Percentiles rank a stretch among this genome's conserved stretches.
phyloP scores from a whole-genome alignment of 2,329 filamentous ascomycete genomes.

The Sordariomycetes sp. region DNA sequence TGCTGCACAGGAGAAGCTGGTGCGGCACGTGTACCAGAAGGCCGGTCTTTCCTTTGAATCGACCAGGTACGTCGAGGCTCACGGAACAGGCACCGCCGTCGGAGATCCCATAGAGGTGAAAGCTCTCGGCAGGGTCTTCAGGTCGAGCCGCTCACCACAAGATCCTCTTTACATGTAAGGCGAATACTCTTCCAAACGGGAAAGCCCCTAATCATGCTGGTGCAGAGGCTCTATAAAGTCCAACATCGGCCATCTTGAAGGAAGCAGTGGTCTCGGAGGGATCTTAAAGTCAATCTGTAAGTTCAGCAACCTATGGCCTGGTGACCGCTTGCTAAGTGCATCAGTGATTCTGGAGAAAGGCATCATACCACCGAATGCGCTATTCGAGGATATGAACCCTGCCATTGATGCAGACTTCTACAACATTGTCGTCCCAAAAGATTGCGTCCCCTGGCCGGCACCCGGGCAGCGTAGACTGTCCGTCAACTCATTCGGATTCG shows the following conservation, averaged over 20 bases:
- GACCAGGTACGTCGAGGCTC: constrained; percentile 19
- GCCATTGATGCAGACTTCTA: constrained; percentile 1
- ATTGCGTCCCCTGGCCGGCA: constrained; percentile 3
- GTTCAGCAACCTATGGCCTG: no score
- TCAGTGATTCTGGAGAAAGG: constrained; percentile 40
- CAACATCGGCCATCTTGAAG: constrained; percentile 11
- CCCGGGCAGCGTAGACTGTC: constrained; percentile 4
- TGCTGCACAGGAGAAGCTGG: constrained; percentile 27
- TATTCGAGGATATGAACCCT: constrained; percentile 19
- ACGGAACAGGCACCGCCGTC: constrained; percentile 18
- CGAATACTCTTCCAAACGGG: no score
- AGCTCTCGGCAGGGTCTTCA: no score
- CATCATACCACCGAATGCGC: constrained; percentile 37
- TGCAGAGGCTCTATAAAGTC: constrained; percentile 7
- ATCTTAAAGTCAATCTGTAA: constrained; percentile 6
- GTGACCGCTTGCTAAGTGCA: no score
- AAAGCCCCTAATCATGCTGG: no score
- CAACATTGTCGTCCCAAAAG: background rate
- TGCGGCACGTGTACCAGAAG: constrained; percentile 14
- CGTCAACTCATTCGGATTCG: constrained; percentile 12
- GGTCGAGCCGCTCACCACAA: no score
- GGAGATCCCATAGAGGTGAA: constrained; percentile 20
- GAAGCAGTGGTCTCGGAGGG: constrained; percentile 8
- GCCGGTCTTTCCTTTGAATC: constrained; percentile 11
- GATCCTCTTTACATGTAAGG: no score